These are phyloP conservation scores for Apiosordaria backusii DNA, from an alignment of 495 filamentous ascomycete species.

Conservation along the genomic window DNA sequence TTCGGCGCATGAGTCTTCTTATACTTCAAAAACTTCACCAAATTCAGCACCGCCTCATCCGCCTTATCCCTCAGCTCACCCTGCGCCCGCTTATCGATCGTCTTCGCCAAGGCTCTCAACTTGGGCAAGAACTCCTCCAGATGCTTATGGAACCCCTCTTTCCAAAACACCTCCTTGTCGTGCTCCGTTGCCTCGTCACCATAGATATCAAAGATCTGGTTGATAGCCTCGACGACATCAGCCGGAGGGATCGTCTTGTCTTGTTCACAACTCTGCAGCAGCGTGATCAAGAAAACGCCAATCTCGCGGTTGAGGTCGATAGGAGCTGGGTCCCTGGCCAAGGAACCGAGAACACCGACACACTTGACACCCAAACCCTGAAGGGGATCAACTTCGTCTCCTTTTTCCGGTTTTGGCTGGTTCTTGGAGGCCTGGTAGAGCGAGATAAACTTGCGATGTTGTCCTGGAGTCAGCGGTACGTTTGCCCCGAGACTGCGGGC, in stretches of 20 bases:
- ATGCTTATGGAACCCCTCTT: slow-evolving; percentile 54
- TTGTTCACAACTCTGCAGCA: slow-evolving; percentile 41
- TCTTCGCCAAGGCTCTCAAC: slow-evolving; percentile 51
- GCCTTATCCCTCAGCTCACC: slow-evolving; percentile 50
- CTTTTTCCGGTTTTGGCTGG: slow-evolving; percentile 26
- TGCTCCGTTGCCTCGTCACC: slow-evolving; percentile 52
- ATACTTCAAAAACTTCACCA: slow-evolving; percentile 56
- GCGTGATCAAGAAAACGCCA: slow-evolving; percentile 55
- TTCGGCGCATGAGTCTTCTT: slow-evolving; percentile 50
- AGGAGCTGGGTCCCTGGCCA: slow-evolving; percentile 48
- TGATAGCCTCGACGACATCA: slow-evolving; percentile 54
- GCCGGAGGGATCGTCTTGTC: slow-evolving; percentile 35
- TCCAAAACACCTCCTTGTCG: slow-evolving; percentile 59
- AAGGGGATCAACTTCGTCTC: slow-evolving; percentile 42
- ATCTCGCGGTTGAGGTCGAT: slow-evolving; percentile 51
- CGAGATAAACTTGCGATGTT: slow-evolving; percentile 57
- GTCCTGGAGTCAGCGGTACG: slow-evolving; percentile 42
- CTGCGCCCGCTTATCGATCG: slow-evolving; percentile 52
- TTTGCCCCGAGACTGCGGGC: slow-evolving; percentile 48
- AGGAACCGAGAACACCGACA: slow-evolving; percentile 56
- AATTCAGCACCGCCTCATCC: slow-evolving; percentile 56
- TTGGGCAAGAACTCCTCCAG: slow-evolving; percentile 49
- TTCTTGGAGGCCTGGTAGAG: slow-evolving; percentile 54
- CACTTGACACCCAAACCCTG: slow-evolving; percentile 56
- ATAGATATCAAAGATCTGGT: slow-evolving; percentile 62